Base-by-base conservation (phyloP, 306 rosid genomes). In the Casuarina glauca region DNA sequence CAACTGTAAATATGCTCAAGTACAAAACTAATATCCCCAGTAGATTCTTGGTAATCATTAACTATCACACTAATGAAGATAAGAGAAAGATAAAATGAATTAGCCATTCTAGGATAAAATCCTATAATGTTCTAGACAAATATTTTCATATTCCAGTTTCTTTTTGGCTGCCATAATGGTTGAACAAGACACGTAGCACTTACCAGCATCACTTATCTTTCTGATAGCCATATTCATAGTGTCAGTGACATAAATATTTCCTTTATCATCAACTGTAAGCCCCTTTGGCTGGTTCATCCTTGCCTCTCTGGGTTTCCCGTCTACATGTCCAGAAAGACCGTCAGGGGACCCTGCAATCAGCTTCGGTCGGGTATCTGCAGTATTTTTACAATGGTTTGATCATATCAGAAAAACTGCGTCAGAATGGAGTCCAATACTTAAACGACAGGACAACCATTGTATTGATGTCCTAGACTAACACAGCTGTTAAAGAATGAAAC, bases 251-350 rank as follows among this genome's bases (percentile, higher is more conserved):
- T 93, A 93, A 57, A 93, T 90, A 74, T 93, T 93, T 81, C 98
- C 98, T 67, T 88, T 88, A 84, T 93, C 98, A 78, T 93, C 98
- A 76, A 91, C 93, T 45, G 98, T 84, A 44, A 93, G 70, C 68
- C 98, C 97, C 83, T 90, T 93, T 1, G 98, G 98, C 35, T 86
- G 98, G 84, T 90, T 90, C 98, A 93, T 82, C 82, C 90, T 84
- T 16, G 96, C 97, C 73, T 93, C 98, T 83, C 97, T 88, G 16
- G 67, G 85, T 86, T 53, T 93, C 67, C 98, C 98, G 74, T 93
- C 98, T 49, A 91, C 88, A 85, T 93, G 98, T 48, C 98, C 98
- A 58, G 87, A 76, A 77, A 83, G 82, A n/a, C 98, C 98, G 76
- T 93, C 97, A 11, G 9, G 92, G 89, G 98, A 93, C 57, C 98